These are phyloP conservation scores for Cynara cardunculus DNA, from an alignment of 129 eudicot genomes.

Conservation along the genomic window DNA sequence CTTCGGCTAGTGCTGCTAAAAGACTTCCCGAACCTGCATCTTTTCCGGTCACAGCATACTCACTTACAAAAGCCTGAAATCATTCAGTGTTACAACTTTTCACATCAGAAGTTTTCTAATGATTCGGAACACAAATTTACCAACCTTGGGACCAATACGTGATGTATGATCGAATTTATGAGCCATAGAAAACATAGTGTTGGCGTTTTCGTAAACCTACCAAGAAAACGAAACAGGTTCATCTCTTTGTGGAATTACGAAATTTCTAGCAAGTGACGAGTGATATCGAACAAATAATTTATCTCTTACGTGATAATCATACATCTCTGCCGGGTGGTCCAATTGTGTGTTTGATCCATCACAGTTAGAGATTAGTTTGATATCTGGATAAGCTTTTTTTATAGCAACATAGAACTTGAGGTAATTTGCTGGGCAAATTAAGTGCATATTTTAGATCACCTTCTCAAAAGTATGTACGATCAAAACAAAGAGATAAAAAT, in stretches of 20 bases:
- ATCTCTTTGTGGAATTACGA: not conserved
- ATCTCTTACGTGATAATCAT: constrained; percentile 84
- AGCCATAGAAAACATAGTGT: constrained; percentile 53
- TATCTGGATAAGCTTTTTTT: constrained; percentile 73
- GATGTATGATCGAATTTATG: constrained; percentile 53
- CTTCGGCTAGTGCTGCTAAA: constrained; percentile 84
- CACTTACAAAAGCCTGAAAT: constrained; percentile 93
- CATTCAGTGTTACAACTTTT: not conserved
- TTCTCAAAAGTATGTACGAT: not conserved
- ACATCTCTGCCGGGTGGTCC: constrained; percentile 91
- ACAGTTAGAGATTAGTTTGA: constrained; percentile 82
- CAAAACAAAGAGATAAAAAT: not conserved
- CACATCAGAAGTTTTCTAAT: not conserved
- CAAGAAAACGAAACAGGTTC: not conserved
- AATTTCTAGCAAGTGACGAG: not conserved
- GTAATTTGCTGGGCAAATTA: constrained; percentile 57
- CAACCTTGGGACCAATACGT: constrained; percentile 87
- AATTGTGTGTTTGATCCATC: constrained; percentile 60
- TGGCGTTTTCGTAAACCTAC: constrained; percentile 66
- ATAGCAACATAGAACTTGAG: constrained; percentile 75
- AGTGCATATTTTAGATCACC: constrained; percentile 11
- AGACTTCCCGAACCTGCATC: constrained; percentile 85
- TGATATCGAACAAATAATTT: constrained; percentile 5
- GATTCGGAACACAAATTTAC: constrained; percentile 12
- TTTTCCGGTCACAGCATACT: constrained; percentile 77